A percentile compares a stretch with the other conserved stretches of the same genome.
These are phyloP conservation scores for Chrysoporthe austroafricana DNA, from an alignment of 2,329 filamentous ascomycete genomes.

Conservation along the genomic window DNA sequence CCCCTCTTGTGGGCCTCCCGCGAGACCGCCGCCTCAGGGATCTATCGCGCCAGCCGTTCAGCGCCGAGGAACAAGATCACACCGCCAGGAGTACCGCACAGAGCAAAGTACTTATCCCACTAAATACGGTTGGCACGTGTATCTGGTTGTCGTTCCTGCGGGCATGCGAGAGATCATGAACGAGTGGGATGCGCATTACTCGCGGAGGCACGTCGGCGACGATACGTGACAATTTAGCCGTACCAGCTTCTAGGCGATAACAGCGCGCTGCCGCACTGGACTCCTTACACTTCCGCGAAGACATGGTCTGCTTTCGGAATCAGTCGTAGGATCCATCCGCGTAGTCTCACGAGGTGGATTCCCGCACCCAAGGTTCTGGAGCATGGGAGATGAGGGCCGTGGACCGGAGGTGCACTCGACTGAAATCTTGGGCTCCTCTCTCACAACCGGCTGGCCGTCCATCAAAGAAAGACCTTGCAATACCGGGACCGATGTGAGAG, in stretches of 20 bases:
- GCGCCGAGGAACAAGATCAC: neutral
- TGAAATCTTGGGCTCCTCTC: neutral
- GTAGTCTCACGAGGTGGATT: neutral
- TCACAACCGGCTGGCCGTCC: neutral
- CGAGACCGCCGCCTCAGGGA: neutral
- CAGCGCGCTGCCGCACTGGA: neutral
- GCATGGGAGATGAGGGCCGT: slow-evolving; percentile 1
- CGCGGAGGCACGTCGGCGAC: neutral
- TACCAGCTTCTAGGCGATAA: neutral
- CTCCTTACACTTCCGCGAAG: neutral
- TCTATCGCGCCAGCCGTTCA: neutral
- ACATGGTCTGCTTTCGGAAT: neutral
- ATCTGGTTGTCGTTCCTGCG: neutral
- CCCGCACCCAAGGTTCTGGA: neutral
- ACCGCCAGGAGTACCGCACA: neutral
- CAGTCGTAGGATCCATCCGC: neutral
- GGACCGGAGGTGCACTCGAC: neutral
- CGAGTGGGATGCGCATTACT: neutral
- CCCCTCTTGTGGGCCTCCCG: neutral
- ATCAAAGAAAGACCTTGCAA: neutral
- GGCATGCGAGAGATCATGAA: neutral
- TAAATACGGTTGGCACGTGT: neutral
- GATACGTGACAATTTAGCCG: neutral
- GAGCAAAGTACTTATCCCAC: neutral
- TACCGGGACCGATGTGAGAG: too few species aligned